Conservation (phyloP, 306 rosid species). For the Rosa persica region DNA sequence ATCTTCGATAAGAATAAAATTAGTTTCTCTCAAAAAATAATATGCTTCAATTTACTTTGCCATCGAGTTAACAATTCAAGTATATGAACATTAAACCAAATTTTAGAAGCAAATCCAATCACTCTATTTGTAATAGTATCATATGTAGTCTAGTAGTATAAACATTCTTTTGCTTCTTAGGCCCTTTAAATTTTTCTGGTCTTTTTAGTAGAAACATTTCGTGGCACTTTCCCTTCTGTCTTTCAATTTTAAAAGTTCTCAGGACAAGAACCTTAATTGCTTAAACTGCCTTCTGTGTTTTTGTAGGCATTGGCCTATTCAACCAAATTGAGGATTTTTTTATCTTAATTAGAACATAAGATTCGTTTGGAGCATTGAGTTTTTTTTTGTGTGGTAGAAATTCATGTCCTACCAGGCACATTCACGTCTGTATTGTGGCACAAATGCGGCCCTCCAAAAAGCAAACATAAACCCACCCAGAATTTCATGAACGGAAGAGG, state of each 20-base stretch:
- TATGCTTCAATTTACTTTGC: too few species aligned
- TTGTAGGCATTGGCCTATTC: neutral
- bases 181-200: neutral
- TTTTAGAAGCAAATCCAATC: neutral
- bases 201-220: neutral
- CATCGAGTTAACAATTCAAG: too few species aligned
- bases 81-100: too few species aligned
- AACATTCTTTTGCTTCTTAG: neutral
- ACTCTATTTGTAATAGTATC: neutral
- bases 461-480: neutral
- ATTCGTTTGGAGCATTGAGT: neutral
- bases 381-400: neutral
- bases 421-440: conserved; percentile 4
- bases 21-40: too few species aligned
- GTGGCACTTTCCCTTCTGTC: neutral
- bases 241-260: neutral
- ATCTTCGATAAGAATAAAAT: too few species aligned
- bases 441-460: neutral
- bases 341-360: neutral
- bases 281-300: neutral
- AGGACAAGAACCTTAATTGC: neutral
- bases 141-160: neutral
- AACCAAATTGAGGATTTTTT: neutral
- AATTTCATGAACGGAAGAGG: neutral
- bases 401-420: neutral